Percentiles rank a stretch among this genome's conserved stretches.
These are phyloP conservation scores for Veloboletus limbatus DNA, from an alignment of 1,284 basidiomycete species.

Conservation along the genomic window DNA sequence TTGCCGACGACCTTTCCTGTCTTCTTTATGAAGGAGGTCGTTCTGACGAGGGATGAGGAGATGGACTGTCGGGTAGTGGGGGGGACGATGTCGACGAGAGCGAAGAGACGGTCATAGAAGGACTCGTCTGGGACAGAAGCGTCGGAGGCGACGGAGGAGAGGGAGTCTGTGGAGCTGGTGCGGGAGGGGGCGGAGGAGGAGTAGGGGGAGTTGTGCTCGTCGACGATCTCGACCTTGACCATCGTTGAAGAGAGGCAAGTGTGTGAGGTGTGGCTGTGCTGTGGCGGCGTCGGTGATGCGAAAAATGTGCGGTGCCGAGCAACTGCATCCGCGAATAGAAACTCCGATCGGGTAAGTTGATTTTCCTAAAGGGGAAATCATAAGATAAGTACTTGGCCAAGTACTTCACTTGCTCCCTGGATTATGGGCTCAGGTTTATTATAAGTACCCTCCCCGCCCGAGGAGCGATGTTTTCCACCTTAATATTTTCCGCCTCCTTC, in stretches of 20 bases:
- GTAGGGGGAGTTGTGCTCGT: conserved; percentile 74
- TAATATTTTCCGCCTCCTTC: conserved; percentile 28
- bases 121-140: conserved; percentile 67
- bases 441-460: conserved; percentile 31
- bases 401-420: conserved; percentile 20
- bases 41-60: conserved; percentile 55
- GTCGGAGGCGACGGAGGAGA: conserved; percentile 73
- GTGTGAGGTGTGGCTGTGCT: conserved; percentile 28
- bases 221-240: conserved; percentile 85
- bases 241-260: conserved; percentile 37
- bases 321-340: conserved; percentile 15
- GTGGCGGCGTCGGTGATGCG: conserved; percentile 20
- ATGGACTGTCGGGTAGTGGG: conserved; percentile 84
- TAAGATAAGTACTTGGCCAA: conserved; percentile 33
- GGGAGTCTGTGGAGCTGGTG: conserved; percentile 64
- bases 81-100: conserved; percentile 93
- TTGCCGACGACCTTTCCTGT: conserved; percentile 78
- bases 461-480: conserved; percentile 20
- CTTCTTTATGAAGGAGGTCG: conserved; percentile 62
- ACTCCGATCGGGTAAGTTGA: conserved; percentile 23
- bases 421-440: conserved; percentile 19
- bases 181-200: conserved; percentile 62
- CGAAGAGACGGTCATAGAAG: conserved; percentile 84
- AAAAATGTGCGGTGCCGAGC: conserved; percentile 27
- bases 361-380: conserved; percentile 10